Percentiles rank a stretch among this genome's conserved stretches.
phyloP scores from a whole-genome alignment of 768 basidiomycete genomes.

The Mycena maculata region DNA sequence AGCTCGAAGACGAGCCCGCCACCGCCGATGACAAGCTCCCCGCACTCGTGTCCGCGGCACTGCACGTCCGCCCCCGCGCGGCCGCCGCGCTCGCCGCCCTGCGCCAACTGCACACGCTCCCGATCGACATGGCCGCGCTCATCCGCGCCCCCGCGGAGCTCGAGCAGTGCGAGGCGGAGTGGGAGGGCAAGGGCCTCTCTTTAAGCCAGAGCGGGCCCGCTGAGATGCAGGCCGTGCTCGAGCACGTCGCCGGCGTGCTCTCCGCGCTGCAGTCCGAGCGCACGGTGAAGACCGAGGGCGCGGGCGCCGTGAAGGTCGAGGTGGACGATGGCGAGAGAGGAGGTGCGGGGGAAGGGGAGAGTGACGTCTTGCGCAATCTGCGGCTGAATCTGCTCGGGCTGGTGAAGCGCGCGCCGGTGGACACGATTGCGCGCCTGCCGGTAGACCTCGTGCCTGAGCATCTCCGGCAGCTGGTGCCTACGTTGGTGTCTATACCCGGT shows the following conservation, averaged over 20 bases:
- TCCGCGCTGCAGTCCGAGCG: constrained; percentile 29
- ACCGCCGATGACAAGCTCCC: constrained; percentile 28
- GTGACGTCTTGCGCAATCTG: constrained; percentile 59
- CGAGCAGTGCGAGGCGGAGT: constrained; percentile 62
- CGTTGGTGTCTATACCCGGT: constrained; percentile 33
- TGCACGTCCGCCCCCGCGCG: constrained; percentile 57
- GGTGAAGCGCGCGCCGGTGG: constrained; percentile 81
- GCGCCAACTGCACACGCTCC: constrained; percentile 55
- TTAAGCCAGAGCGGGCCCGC: constrained; percentile 44
- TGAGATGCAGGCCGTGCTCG: constrained; percentile 67
- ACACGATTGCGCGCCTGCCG: constrained; percentile 73
- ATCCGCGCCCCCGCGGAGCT: constrained; percentile 61
- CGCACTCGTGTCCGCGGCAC: constrained; percentile 52
- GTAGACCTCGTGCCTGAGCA: constrained; percentile 74
- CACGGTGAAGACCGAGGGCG: no score
- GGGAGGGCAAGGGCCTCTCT: constrained; percentile 53
- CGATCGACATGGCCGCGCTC: constrained; percentile 65
- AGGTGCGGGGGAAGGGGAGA: constrained; percentile 25
- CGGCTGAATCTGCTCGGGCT: constrained; percentile 82
- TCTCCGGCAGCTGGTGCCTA: constrained; percentile 73
- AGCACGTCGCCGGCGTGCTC: constrained; percentile 67
- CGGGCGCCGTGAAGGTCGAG: constrained; percentile 16
- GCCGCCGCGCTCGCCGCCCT: constrained; percentile 53
- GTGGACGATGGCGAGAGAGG: constrained; percentile 30
- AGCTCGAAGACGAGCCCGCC: neutral